These are phyloP conservation scores for Populus euphratica DNA, from an alignment of 345 rosid species.

Conservation along the genomic window DNA sequence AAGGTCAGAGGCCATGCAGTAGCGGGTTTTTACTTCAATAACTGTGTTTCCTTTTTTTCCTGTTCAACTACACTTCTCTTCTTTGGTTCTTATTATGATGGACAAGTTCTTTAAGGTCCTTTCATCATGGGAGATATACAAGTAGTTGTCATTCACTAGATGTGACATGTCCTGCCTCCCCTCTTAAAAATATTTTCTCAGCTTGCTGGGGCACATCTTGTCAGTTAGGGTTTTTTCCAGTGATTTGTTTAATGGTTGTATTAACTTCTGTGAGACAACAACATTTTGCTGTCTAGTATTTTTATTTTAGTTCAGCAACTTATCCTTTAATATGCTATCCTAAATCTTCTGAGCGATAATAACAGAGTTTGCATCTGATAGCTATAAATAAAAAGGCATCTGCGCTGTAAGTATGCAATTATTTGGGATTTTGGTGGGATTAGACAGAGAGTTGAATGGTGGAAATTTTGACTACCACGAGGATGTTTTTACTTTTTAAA, in stretches of 20 bases:
- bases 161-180: background rate
- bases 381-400: background rate
- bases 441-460: background rate
- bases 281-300: background rate
- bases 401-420: background rate
- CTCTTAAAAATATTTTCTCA: background rate
- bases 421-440: background rate
- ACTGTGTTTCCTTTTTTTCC: background rate
- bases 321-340: background rate
- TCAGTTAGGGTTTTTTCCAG: background rate
- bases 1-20: background rate
- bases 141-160: background rate
- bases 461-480: background rate
- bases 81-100: background rate
- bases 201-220: background rate
- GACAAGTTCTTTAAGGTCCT: background rate
- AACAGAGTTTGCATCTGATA: background rate
- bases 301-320: background rate
- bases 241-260: background rate
- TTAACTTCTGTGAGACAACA: background rate
- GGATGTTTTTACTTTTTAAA: background rate
- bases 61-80: background rate
- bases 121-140: background rate
- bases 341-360: background rate
- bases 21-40: background rate